A percentile compares a stretch with the other conserved stretches of the same genome.
These are phyloP conservation scores for Fragaria ananassa DNA, from an alignment of 306 rosid genomes.

Conservation along the genomic window DNA sequence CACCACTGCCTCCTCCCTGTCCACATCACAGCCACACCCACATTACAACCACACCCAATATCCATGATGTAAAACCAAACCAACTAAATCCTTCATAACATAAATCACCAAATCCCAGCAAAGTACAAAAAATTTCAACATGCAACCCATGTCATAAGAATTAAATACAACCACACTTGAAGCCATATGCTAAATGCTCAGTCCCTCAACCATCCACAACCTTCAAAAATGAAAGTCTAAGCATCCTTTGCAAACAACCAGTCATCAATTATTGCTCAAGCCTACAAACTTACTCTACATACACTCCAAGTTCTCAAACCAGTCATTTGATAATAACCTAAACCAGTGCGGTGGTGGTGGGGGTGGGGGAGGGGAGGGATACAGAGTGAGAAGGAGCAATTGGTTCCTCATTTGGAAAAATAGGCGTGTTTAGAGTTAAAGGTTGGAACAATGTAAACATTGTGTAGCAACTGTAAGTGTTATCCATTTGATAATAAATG, in stretches of 20 bases:
- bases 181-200: conserved; percentile 38
- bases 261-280: conserved; percentile 32
- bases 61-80: conserved; percentile 72
- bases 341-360: background rate
- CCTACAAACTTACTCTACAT: conserved; percentile 12
- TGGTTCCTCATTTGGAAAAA: background rate
- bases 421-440: background rate
- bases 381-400: background rate
- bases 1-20: conserved; percentile 85
- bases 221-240: conserved; percentile 37
- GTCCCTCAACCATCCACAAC: conserved; percentile 47
- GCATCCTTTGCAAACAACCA: conserved; percentile 32
- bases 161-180: conserved; percentile 47
- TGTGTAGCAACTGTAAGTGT: background rate
- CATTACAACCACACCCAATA: conserved; percentile 88
- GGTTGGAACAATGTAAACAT: background rate
- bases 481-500: background rate
- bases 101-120: conserved; percentile 53
- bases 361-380: background rate
- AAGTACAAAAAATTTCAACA: conserved; percentile 50
- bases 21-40: conserved; percentile 97
- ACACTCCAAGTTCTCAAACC: conserved; percentile 26
- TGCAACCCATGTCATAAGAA: conserved; percentile 60
- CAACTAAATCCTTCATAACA: conserved; percentile 69
- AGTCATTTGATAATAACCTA: too few species aligned